Evolutionary conservation across 305 asterid genomes (phyloP).

Genomic region (Lippia alba): DNA sequence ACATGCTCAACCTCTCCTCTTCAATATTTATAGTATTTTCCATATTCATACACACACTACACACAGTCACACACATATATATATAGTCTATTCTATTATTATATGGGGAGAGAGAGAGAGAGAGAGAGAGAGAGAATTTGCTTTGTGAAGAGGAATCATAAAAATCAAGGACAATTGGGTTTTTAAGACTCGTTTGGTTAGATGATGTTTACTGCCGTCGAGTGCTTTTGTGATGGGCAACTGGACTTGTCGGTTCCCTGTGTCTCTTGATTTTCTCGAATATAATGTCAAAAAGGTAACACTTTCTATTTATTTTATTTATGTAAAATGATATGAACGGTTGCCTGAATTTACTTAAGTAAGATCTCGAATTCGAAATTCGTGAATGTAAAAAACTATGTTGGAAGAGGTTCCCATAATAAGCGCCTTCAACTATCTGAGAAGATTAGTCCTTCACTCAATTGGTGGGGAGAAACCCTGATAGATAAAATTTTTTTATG

Average conservation of each 20-base stretch:
- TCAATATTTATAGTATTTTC: constrained; percentile 17
- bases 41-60: not conserved
- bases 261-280: constrained; percentile 31
- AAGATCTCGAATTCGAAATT: too few relatives aligned
- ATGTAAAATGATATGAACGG: not conserved
- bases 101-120: too few relatives aligned
- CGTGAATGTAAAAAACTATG: too few relatives aligned
- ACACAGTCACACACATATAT: not conserved
- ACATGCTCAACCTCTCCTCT: too few relatives aligned
- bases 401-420: too few relatives aligned
- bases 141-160: constrained; percentile 22
- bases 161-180: constrained; percentile 11
- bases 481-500: too few relatives aligned
- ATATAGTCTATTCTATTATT: too few relatives aligned
- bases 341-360: too few relatives aligned
- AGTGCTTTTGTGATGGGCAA: constrained; percentile 29
- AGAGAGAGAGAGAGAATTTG: constrained; percentile 23
- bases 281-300: not conserved
- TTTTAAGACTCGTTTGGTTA: constrained; percentile 22
- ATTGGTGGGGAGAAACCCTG: too few relatives aligned
- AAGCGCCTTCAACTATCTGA: too few relatives aligned
- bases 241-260: constrained; percentile 22
- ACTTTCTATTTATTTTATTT: not conserved
- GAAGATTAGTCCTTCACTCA: too few relatives aligned
- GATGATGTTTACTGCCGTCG: constrained; percentile 12